These are phyloP conservation scores for Euphrasia confusa DNA, from an alignment of 257 asterid species.

Conservation along the genomic window DNA sequence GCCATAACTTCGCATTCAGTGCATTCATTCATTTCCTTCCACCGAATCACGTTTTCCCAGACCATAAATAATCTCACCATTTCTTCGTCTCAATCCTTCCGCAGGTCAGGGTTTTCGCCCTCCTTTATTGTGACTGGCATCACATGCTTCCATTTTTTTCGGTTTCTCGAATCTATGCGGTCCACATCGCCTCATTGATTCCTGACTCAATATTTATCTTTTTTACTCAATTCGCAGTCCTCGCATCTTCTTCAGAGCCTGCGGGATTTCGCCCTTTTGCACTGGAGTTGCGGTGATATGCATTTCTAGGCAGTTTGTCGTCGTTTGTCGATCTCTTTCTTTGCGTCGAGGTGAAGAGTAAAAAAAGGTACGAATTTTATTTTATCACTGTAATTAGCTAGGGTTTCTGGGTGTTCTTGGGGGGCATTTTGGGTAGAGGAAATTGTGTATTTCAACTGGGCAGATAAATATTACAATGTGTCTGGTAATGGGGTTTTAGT, in stretches of 20 bases:
- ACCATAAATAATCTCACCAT: conserved; percentile 25
- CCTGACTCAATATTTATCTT: conserved; percentile 26
- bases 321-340: conserved; percentile 16
- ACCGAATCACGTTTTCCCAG: conserved; percentile 40
- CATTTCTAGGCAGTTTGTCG: conserved; percentile 17
- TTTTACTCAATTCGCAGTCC: conserved; percentile 28
- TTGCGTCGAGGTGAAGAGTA: not conserved
- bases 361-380: conserved; percentile 8
- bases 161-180: conserved; percentile 20
- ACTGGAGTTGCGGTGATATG: conserved; percentile 17
- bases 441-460: conserved; percentile 19
- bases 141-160: not conserved
- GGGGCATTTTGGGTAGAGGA: conserved; percentile 22
- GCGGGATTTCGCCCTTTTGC: conserved; percentile 27
- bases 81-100: conserved; percentile 16
- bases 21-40: conserved; percentile 42
- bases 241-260: conserved; percentile 30
- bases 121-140: conserved; percentile 20
- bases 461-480: conserved; percentile 17
- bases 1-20: conserved; percentile 47
- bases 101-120: conserved; percentile 31
- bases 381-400: conserved; percentile 21
- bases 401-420: conserved; percentile 21
- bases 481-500: conserved; percentile 21
- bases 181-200: conserved; percentile 24